Percentiles rank a stretch among this genome's conserved stretches.
These are phyloP conservation scores for Asterochloris sp. DNA, from an alignment of 139 green algal genomes.

Conservation along the genomic window DNA sequence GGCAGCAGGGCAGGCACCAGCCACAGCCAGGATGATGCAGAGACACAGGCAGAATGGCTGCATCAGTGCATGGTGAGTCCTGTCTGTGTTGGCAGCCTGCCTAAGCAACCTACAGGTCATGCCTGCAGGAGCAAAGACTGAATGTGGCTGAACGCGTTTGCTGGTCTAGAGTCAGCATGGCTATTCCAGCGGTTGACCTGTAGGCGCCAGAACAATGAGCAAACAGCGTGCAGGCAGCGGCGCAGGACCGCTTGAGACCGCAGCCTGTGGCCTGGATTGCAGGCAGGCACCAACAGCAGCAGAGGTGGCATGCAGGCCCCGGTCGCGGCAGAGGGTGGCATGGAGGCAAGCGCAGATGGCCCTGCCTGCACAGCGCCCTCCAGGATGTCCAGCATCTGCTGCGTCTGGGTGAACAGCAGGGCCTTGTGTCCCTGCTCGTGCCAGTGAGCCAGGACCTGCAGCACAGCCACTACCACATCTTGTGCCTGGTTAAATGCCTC, in stretches of 20 bases:
- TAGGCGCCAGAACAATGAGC: too few species aligned
- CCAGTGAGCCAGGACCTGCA: slow-evolving; percentile 79
- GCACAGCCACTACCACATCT: slow-evolving; percentile 1
- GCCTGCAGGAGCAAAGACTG: too few species aligned
- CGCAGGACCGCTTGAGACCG: neutral
- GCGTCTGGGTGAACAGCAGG: slow-evolving; percentile 88
- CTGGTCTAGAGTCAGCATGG: too few species aligned
- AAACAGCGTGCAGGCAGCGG: too few species aligned
- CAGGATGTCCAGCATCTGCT: slow-evolving; percentile 99
- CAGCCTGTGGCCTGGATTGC: neutral
- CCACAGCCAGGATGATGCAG: too few species aligned
- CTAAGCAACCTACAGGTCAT: too few species aligned
- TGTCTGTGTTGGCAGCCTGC: too few species aligned
- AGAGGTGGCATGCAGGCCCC: neutral
- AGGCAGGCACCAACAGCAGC: neutral
- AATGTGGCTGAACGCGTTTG: too few species aligned
- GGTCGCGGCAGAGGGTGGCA: neutral
- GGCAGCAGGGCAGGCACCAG: too few species aligned
- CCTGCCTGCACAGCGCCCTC: slow-evolving; percentile 57
- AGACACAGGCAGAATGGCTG: too few species aligned
- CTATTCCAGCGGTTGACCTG: too few species aligned
- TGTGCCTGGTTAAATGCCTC: neutral
- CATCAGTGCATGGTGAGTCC: too few species aligned
- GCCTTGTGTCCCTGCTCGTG: slow-evolving; percentile 65
- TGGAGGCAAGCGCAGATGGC: neutral